These are phyloP conservation scores for Pseudocercospora fijiensis DNA, from an alignment of 2,329 filamentous ascomycete genomes.

Conservation along the genomic window DNA sequence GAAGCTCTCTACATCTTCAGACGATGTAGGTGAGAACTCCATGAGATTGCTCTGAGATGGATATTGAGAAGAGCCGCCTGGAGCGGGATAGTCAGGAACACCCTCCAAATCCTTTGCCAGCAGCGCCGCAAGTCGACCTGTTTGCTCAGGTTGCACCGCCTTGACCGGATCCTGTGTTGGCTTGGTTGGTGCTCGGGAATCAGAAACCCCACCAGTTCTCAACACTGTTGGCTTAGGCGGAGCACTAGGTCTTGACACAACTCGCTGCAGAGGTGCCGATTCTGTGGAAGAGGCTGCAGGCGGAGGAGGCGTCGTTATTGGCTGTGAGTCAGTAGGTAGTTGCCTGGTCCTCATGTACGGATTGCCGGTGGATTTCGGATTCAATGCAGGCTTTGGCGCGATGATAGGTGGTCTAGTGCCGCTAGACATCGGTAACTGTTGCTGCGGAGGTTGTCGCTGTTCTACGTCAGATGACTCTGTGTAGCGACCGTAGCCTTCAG, in stretches of 20 bases:
- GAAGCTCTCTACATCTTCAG: conserved; percentile 52
- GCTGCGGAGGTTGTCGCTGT: conserved; percentile 7
- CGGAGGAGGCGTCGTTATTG: conserved; percentile 9
- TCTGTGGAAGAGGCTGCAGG: conserved; percentile 11
- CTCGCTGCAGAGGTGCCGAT: conserved; percentile 22
- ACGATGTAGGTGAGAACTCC: conserved; percentile 7
- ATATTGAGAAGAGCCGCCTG: conserved; percentile 13
- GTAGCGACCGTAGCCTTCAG: conserved; percentile 86
- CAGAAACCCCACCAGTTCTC: conserved; percentile 44
- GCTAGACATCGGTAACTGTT: conserved; percentile 16
- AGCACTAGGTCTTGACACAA: conserved; percentile 51
- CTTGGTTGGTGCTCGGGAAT: conserved; percentile 20
- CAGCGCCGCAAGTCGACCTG: conserved; percentile 37
- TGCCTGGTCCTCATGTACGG: conserved; percentile 31
- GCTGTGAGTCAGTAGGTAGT: conserved; percentile 13
- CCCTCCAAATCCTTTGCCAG: conserved; percentile 41
- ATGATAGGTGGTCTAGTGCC: conserved; percentile 26
- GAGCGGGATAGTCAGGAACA: conserved; percentile 37
- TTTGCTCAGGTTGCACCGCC: conserved; percentile 16
- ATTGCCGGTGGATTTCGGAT: conserved; percentile 22
- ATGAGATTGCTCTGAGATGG: conserved; percentile 12
- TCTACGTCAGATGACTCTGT: conserved; percentile 54
- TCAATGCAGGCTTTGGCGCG: conserved; percentile 28
- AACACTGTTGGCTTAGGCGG: conserved; percentile 63
- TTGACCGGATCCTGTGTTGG: conserved; percentile 16